A percentile compares a stretch with the other conserved stretches of the same genome.
Conservation (phyloP, 257 asterid species). For the Penstemon barbatus region DNA sequence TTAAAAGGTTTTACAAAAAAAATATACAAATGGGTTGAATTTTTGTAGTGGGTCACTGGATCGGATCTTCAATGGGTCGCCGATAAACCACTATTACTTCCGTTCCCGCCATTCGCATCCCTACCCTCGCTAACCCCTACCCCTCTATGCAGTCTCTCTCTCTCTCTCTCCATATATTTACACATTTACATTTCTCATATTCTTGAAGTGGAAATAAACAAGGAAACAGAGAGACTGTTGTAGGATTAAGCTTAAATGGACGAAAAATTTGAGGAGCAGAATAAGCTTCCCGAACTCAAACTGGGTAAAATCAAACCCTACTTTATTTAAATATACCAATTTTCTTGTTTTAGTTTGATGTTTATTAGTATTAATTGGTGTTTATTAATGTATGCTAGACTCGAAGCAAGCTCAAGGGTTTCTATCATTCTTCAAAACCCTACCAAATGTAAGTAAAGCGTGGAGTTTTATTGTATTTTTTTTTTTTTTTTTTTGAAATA, state of each 20-base stretch:
- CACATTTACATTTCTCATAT: too few species aligned
- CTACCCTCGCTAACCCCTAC: too few species aligned
- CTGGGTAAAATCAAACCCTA: conserved; percentile 59
- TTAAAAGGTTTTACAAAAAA: too few species aligned
- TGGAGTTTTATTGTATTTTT: background rate
- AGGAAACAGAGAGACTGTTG: background rate
- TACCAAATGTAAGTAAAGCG: conserved; percentile 51
- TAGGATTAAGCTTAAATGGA: conserved; percentile 40
- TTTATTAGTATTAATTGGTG: conserved; percentile 11
- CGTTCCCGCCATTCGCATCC: too few species aligned
- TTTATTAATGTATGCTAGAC: conserved; percentile 45
- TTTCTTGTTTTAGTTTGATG: conserved; percentile 9
- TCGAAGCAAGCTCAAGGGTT: conserved; percentile 98
- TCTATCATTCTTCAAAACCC: conserved; percentile 80
- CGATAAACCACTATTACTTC: too few species aligned
- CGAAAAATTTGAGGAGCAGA: conserved; percentile 56
- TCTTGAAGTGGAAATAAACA: too few species aligned
- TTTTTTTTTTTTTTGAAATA: background rate
- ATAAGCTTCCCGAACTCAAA: conserved; percentile 85
- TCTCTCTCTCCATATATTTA: too few species aligned
- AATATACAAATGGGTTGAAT: too few species aligned
- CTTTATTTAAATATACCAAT: background rate
- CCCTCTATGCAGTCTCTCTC: too few species aligned
- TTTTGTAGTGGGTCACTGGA: too few species aligned
- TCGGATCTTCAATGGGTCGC: too few species aligned